phyloP scores from a whole-genome alignment of 768 basidiomycete genomes.

The Serendipita sp. region DNA sequence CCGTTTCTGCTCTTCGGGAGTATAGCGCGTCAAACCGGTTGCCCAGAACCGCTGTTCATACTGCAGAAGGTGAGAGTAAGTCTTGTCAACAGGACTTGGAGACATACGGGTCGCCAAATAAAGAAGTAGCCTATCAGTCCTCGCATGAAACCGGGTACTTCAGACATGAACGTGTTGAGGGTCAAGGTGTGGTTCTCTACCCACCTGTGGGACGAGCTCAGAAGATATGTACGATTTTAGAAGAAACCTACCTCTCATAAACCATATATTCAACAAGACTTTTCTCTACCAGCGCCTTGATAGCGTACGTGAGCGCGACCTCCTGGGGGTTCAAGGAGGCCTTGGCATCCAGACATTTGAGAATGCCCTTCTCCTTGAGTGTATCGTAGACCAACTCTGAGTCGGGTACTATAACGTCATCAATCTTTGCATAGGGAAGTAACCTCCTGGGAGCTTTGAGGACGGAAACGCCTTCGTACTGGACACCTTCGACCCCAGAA shows the following conservation, averaged over 20 bases:
- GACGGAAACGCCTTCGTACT: neutral
- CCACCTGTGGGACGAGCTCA: neutral
- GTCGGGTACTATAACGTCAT: neutral
- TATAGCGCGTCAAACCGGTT: neutral
- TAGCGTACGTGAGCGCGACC: neutral
- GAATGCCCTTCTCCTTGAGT: neutral
- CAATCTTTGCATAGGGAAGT: neutral
- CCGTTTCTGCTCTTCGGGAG: neutral
- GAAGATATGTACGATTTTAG: neutral
- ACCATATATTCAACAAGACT: neutral
- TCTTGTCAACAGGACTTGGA: neutral
- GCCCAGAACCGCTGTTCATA: neutral
- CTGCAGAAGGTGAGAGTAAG: neutral
- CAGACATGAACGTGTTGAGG: neutral
- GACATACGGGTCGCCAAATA: neutral
- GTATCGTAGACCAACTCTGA: neutral
- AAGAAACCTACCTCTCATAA: neutral
- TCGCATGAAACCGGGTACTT: neutral
- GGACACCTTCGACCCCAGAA: neutral
- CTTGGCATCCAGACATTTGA: neutral
- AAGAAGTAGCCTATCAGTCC: neutral
- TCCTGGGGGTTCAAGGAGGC: neutral
- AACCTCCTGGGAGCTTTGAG: neutral
- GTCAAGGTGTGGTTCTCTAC: neutral
- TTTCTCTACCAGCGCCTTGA: neutral